Conservation (phyloP, 1,284 basidiomycete genomes). For the Apiotrichum sp. region DNA sequence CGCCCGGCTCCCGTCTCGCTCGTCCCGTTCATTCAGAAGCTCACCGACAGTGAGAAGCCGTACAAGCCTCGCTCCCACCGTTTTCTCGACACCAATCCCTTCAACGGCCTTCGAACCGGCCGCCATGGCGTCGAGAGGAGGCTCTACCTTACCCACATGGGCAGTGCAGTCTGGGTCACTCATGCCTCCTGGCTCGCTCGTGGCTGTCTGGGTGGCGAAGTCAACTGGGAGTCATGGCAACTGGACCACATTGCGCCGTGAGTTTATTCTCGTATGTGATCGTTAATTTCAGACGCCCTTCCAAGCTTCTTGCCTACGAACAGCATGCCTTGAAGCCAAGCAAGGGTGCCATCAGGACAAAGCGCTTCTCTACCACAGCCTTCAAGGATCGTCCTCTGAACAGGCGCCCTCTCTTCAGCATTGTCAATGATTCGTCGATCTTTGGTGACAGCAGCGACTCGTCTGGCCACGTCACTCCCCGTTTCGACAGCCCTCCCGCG, state of each 20-base stretch:
- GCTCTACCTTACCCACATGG: slow-evolving; percentile 4
- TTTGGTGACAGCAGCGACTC: not conserved
- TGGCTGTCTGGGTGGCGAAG: slow-evolving; percentile 1
- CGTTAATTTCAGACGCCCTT: slow-evolving; percentile 1
- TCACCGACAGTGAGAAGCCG: slow-evolving; percentile 8
- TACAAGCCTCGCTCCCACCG: slow-evolving; percentile 9
- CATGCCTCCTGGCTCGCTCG: slow-evolving; percentile 15
- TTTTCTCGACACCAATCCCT: slow-evolving; percentile 15
- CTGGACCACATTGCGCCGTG: slow-evolving; percentile 10
- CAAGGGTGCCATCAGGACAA: not conserved
- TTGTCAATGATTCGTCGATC: not conserved
- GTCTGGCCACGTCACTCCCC: not conserved
- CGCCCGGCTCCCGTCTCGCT: slow-evolving; percentile 10
- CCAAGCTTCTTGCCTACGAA: slow-evolving; percentile 3
- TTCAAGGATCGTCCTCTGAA: not conserved
- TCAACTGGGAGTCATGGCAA: slow-evolving; percentile 14
- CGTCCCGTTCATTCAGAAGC: slow-evolving; percentile 4
- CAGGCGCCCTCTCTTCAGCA: too few species aligned
- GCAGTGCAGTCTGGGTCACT: slow-evolving; percentile 8
- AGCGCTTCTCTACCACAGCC: not conserved
- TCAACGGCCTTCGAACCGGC: slow-evolving; percentile 7
- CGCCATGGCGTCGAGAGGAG: slow-evolving; percentile 7
- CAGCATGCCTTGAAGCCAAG: not conserved
- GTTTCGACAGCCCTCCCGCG: not conserved
- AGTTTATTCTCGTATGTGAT: not conserved